phyloP scores from a whole-genome alignment of 2,329 filamentous ascomycete genomes.

The Whalleya microplaca region DNA sequence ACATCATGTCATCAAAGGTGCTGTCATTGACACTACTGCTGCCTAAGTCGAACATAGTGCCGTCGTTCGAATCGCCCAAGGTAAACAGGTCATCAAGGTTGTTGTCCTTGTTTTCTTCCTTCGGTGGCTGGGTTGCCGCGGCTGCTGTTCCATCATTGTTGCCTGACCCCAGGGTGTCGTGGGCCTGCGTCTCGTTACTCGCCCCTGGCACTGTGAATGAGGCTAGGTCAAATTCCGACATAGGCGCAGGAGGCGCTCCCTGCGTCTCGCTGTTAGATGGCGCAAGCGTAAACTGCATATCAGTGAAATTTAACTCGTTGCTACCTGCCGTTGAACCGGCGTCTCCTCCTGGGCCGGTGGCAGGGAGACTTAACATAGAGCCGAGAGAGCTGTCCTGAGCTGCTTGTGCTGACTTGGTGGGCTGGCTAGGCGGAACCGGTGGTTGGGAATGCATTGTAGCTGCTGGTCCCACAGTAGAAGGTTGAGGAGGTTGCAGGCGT shows the following conservation, averaged over 20 bases:
- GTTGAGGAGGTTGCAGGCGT: constrained; percentile 25
- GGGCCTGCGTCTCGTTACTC: constrained; percentile 28
- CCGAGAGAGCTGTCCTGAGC: constrained; percentile 29
- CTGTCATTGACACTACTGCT: constrained; percentile 42
- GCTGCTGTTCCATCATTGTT: not conserved
- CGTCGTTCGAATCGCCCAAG: constrained; percentile 42
- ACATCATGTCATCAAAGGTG: constrained; percentile 55
- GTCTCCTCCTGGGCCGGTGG: constrained; percentile 15
- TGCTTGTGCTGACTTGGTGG: constrained; percentile 16
- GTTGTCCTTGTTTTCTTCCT: constrained; percentile 33
- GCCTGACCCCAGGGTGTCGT: constrained; percentile 12
- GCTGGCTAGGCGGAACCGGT: constrained; percentile 15
- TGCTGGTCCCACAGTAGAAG: constrained; percentile 21
- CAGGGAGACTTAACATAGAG: constrained; percentile 18
- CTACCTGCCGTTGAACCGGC: constrained; percentile 26
- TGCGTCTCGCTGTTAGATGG: constrained; percentile 41
- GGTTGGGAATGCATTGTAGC: constrained; percentile 20
- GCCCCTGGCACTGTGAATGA: constrained; percentile 43
- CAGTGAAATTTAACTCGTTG: constrained; percentile 55
- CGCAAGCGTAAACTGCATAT: constrained; percentile 60
- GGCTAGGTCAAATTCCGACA: constrained; percentile 50
- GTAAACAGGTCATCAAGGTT: constrained; percentile 53
- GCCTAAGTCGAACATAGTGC: constrained; percentile 45
- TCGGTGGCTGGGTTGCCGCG: constrained; percentile 17
- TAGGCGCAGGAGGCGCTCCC: constrained; percentile 37